Evolutionary conservation across 2,329 filamentous ascomycete genomes (phyloP).

Genomic region (Diaporthe capsici): DNA sequence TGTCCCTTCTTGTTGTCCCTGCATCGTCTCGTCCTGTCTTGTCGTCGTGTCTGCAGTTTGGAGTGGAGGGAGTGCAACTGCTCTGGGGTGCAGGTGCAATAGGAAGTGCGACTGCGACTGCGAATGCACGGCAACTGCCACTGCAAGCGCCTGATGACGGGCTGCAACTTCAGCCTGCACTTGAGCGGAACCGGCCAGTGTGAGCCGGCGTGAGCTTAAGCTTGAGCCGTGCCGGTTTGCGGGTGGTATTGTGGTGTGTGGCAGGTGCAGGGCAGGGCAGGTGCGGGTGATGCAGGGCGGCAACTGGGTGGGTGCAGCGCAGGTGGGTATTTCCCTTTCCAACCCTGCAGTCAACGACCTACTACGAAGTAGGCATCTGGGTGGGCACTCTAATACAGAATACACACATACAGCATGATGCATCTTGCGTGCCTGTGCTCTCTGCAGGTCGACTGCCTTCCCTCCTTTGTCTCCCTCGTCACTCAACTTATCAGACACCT

Average conservation of each 20-base stretch:
- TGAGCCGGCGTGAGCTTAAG: conserved; percentile 26
- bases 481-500: neutral
- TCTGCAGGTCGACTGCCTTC: neutral
- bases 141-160: conserved; percentile 36
- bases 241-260: conserved; percentile 8
- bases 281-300: neutral
- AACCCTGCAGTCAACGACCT: neutral
- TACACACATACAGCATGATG: neutral
- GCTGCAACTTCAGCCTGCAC: conserved; percentile 36
- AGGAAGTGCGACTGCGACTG: neutral
- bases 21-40: conserved; percentile 16
- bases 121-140: neutral
- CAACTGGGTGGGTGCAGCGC: neutral
- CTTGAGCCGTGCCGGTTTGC: conserved; percentile 14
- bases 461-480: neutral
- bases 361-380: neutral
- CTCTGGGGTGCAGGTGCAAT: conserved; percentile 11
- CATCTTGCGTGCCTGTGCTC: neutral
- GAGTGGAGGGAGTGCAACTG: neutral
- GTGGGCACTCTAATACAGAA: neutral
- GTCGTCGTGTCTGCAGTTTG: conserved; percentile 16
- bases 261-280: neutral
- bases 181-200: conserved; percentile 29
- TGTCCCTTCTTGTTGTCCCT: conserved; percentile 1
- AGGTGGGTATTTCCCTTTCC: neutral